Percentiles rank a stretch among this genome's conserved stretches.
phyloP scores from a whole-genome alignment of 768 basidiomycete genomes.

The Boletus coccyginus region DNA sequence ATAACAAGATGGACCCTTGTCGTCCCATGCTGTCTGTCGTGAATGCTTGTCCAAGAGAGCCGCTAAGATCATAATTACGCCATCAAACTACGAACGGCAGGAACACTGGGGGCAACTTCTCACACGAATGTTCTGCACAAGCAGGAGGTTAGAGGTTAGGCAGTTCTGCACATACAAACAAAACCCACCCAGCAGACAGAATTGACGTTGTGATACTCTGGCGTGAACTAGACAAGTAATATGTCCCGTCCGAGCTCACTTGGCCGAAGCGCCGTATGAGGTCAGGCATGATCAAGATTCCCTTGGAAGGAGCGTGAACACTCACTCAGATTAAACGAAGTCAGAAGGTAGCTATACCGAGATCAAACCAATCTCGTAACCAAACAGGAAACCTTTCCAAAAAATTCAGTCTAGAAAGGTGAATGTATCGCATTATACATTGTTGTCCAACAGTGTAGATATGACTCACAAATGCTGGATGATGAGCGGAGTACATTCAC shows the following conservation, averaged over 20 bases:
- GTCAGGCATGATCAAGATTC: constrained; percentile 16
- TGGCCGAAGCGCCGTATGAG: constrained; percentile 14
- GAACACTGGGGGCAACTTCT: not conserved
- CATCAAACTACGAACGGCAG: not conserved
- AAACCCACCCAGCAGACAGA: constrained; percentile 13
- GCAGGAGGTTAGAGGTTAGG: not conserved
- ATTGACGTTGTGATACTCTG: constrained; percentile 18
- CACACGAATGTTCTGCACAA: constrained; percentile 12
- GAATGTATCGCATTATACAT: not conserved
- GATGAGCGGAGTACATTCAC: not conserved
- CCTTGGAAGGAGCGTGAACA: not conserved
- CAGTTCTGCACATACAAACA: too few species aligned
- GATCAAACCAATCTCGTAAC: constrained; percentile 16
- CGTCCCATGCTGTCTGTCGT: constrained; percentile 17
- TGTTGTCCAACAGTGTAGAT: not conserved
- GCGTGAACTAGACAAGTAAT: constrained; percentile 14
- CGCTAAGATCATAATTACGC: constrained; percentile 30
- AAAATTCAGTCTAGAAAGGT: constrained; percentile 1
- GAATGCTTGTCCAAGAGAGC: constrained; percentile 59
- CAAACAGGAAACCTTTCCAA: constrained; percentile 13
- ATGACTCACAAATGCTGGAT: constrained; percentile 1
- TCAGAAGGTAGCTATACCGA: constrained; percentile 2
- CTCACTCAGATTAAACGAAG: not conserved
- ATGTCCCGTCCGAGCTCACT: constrained; percentile 7
- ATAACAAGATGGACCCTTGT: constrained; percentile 11